Base-by-base conservation (phyloP, 371 early-diverging fungal genomes). In the Mortierella sp. region DNA sequence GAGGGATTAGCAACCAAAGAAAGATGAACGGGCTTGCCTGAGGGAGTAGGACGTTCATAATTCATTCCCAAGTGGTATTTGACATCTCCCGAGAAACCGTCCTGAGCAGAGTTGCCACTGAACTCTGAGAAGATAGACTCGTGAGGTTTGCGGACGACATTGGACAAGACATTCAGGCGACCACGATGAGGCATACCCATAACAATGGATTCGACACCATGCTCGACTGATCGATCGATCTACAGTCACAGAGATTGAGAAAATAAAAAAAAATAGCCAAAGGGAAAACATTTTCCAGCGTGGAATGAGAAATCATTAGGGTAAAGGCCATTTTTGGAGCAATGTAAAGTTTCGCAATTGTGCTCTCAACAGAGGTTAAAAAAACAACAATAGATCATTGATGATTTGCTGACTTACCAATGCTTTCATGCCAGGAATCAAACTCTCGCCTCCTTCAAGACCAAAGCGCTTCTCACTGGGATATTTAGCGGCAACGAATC, bases 101-200 rank as follows among this genome's bases (percentile, higher is more conserved):
- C 84, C 19, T 85, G 88, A 7, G 83, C 84, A 8, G 96, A 96
- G 72, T 94, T 91, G 26, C 98, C 98, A 69, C 94, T 93, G 76
- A 98, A 88, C 85, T 98, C 97, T 83, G 91, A 90, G 85, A 98
- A 98, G 56, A 98, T 84, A 8, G 92, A 91, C n/a, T 86, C 87
- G 12, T 94, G 92, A 43, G 92, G 86, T 68, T 90, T 94, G 78
- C 94, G 82, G 60, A 98, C 83, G 32, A 97, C 83, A 81, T 95
- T 96, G 17, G 95, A 91, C 42, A 97, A 85, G 13, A 98, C 81
- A 79, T 99, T 99, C 54, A 99, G 88, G 59, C 99, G 90, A 35
- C 99, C 99, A 63, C 99, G 94, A 84, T 99, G 99, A 10, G 99
- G 97, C 98, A 98, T 98, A 56, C 99, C 93, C 53, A 98, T 67